These are phyloP conservation scores for Sisymbrium irio DNA, from an alignment of 345 rosid species.

Conservation along the genomic window DNA sequence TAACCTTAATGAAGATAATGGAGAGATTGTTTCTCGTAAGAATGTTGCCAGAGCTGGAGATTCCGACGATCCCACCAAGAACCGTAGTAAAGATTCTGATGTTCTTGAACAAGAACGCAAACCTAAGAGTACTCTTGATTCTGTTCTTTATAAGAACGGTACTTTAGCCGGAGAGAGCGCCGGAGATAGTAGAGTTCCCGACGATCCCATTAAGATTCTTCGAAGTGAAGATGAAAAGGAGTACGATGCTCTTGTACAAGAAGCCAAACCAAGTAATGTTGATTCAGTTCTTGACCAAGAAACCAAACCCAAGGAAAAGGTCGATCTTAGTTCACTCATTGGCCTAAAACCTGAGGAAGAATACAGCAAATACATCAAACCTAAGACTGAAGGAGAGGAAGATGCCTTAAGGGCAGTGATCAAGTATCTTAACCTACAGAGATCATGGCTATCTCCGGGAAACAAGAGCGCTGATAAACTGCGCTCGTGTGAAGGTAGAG, in stretches of 20 bases:
- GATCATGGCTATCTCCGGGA: constrained; percentile 40
- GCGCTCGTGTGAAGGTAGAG: constrained; percentile 51
- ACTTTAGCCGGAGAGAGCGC: neutral
- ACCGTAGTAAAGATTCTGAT: neutral
- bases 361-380: constrained; percentile 12
- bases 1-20: neutral
- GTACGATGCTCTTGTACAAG: neutral
- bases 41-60: no score
- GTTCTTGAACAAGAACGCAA: neutral
- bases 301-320: neutral
- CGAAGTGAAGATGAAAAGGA: neutral
- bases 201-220: neutral
- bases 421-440: constrained; percentile 46
- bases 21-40: no score
- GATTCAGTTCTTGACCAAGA: neutral
- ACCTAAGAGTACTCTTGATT: neutral
- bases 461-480: neutral
- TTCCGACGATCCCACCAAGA: neutral
- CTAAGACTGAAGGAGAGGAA: constrained; percentile 35
- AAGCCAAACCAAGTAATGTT: neutral
- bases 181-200: neutral
- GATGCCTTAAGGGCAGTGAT: constrained; percentile 38
- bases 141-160: neutral
- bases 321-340: neutral
- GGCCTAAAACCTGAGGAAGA: neutral